Base-by-base conservation (phyloP, 2,329 filamentous ascomycete species). In the Trichophyton benhamiae region DNA sequence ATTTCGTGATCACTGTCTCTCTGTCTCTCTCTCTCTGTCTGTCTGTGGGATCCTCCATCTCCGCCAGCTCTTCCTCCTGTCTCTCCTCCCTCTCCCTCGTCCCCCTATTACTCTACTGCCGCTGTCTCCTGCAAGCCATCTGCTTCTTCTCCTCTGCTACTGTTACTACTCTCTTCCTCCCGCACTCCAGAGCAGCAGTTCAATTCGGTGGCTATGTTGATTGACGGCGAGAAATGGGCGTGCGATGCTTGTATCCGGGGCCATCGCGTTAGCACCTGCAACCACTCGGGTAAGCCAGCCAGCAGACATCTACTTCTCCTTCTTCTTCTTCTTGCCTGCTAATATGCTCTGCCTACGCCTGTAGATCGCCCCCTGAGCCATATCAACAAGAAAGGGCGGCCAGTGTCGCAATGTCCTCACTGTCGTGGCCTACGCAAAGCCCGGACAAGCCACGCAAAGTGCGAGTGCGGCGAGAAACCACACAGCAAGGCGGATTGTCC, bases 211-310 rank as follows among this genome's bases (percentile, higher is more conserved):
- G 48, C 55, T 17, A 67, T 67, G 66, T 63, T 67, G 61, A 67
- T 67, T 59, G 63, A 65, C 57, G 66, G 66, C 48, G 66, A 67
- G 60, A 67, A 67, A 57, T 67, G 63, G 63, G 66, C 66, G 53
- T 67, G 66, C 61, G 89, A 95, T 79, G 91, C 91, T 78, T 99
- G 94, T 79, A 91, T 99, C 74, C 88, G 94, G 77, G 94, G 94
- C 73, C 94, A 99, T 80, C 89, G 94, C 74, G 94, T 99, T 74
- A 97, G 91, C 87, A 96, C 94, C 75, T 99, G 94, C 81, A 90
- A 92, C 76, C 94, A 99, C 77, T 83, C 85, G 75, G 91, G 91
- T 96, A 84, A 80, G 88, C 82, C 41, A 13, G 17, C 13, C 13
- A 9, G 57, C 55, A 64, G 55, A 59, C 49, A 48, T 36, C 62